Percentiles rank a stretch among this genome's conserved stretches.
These are phyloP conservation scores for Suillus fuscotomentosus DNA, from an alignment of 768 basidiomycete genomes.

Conservation along the genomic window DNA sequence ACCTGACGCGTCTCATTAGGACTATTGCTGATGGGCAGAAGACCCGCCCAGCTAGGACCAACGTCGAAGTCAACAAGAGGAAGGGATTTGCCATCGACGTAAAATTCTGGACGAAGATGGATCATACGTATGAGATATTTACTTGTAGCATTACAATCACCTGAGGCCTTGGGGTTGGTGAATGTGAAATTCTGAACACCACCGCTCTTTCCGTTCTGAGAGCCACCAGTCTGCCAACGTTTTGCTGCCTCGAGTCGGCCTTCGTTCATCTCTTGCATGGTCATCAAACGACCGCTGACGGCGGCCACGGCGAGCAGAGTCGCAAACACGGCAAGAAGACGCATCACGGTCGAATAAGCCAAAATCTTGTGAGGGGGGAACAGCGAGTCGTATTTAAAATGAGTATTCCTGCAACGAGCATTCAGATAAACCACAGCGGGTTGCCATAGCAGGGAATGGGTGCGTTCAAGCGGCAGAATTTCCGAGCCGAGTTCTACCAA, in stretches of 20 bases:
- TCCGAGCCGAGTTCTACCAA: not conserved
- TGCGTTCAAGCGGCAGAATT: not conserved
- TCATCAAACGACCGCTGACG: conserved; percentile 8
- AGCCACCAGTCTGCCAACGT: conserved; percentile 25
- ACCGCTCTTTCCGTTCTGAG: conserved; percentile 9
- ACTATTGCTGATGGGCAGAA: conserved; percentile 64
- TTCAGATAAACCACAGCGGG: too few relatives aligned
- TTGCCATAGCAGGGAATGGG: too few relatives aligned
- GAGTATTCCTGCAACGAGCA: too few relatives aligned
- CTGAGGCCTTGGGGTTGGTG: too few relatives aligned
- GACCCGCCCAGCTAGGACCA: conserved; percentile 72
- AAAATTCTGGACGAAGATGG: conserved; percentile 53
- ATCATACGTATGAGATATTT: conserved; percentile 6
- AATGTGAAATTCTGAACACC: conserved; percentile 14
- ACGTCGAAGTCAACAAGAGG: conserved; percentile 72
- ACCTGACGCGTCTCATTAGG: conserved; percentile 69
- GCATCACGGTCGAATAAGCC: too few relatives aligned
- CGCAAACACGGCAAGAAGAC: too few relatives aligned
- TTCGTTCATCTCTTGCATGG: conserved; percentile 42
- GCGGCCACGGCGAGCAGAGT: too few relatives aligned
- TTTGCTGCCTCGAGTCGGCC: conserved; percentile 32
- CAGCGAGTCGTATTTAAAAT: too few relatives aligned
- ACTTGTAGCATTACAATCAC: too few relatives aligned
- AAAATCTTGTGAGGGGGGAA: too few relatives aligned
- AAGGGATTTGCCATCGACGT: conserved; percentile 61